Evolutionary conservation across 2,329 filamentous ascomycete species (phyloP), one percentile per base, ranked within the genome.

Genomic region (Ambrosiella cleistominuta): DNA sequence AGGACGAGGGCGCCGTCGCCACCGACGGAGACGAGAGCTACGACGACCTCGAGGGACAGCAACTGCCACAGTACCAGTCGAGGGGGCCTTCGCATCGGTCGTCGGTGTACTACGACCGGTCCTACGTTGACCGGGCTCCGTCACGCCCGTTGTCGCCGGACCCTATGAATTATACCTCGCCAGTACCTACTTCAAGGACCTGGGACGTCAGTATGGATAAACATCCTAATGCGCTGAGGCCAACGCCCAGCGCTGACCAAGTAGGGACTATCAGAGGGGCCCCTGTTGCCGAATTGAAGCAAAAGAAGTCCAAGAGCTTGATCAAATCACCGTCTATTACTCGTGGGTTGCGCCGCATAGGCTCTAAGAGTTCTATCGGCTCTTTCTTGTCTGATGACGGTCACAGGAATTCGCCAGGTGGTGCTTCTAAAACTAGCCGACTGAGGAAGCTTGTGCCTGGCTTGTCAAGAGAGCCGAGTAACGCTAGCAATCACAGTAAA

Each of bases 1-100:
- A 60, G 52, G 59, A 60, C 59, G 56, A 57, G 42, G 59, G 59
- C 12, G 58, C 58, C 56, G 44, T 60, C 39, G 56, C 36, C n/a
- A 56, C 50, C 11, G 59, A 57, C 44, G 59, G 44, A 12, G 56
- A 60, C 39, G 50, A 45, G 4, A 58, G 59, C 59, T 60, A 60
- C 59, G 56, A 60, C 59, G 55, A 58, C 44, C 56, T 38, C 7
- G 44, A 57, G 19, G 35, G 36, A 19, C 49, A 54, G 11, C 19
- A 45, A 42, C 13, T 51, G 9, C 38, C 52, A 51, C 36, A 57
- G 11, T 54, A 40, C 17, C 37, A 42, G 52, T 54, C 52, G 15
- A 37, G 52, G 19, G 52, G 37, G 3, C 37, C 37, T 36, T 42
- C 15, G 15, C 37, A 36, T 19, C 52, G 52, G 12, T 40, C 37